A percentile compares a stretch with the other conserved stretches of the same genome.
Conservation (phyloP, 208 protist species). For the Borovskyia barvae region DNA sequence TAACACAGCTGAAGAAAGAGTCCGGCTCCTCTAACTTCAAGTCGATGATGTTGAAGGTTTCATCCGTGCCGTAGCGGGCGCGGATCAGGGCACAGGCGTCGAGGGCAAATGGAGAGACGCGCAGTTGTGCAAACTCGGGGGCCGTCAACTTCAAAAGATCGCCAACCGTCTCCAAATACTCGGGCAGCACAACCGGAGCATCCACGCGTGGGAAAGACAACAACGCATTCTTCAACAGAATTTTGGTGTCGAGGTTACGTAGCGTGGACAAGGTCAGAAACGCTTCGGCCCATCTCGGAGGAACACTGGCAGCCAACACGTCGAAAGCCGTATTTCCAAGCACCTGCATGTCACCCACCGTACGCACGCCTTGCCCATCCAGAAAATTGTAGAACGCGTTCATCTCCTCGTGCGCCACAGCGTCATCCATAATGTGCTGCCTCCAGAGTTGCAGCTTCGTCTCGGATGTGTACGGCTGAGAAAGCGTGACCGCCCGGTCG, state of each 20-base stretch:
- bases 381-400: conserved; percentile 56
- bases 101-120: conserved; percentile 44
- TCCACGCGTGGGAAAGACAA: conserved; percentile 65
- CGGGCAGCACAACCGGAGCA: conserved; percentile 27
- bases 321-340: conserved; percentile 75
- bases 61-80: conserved; percentile 50
- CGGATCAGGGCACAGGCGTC: conserved; percentile 76
- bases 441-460: conserved; percentile 20
- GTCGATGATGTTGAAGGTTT: conserved; percentile 58
- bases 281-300: conserved; percentile 35
- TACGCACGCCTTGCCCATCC: conserved; percentile 45
- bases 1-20: conserved; percentile 54
- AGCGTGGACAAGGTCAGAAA: conserved; percentile 57
- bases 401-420: conserved; percentile 13
- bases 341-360: conserved; percentile 80
- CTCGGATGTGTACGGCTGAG: conserved; percentile 24
- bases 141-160: conserved; percentile 52
- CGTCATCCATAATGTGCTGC: conserved; percentile 10
- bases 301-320: conserved; percentile 39
- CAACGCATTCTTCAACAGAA: conserved; percentile 40
- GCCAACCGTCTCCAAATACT: conserved; percentile 37
- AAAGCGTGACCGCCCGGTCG: conserved; percentile 25
- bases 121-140: conserved; percentile 50
- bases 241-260: conserved; percentile 63
- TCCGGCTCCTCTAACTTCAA: conserved; percentile 48